Percentiles rank a stretch among this genome's conserved stretches.
Conservation (phyloP, 176 grass and related monocot species). For the Cenchrus purpureus region DNA sequence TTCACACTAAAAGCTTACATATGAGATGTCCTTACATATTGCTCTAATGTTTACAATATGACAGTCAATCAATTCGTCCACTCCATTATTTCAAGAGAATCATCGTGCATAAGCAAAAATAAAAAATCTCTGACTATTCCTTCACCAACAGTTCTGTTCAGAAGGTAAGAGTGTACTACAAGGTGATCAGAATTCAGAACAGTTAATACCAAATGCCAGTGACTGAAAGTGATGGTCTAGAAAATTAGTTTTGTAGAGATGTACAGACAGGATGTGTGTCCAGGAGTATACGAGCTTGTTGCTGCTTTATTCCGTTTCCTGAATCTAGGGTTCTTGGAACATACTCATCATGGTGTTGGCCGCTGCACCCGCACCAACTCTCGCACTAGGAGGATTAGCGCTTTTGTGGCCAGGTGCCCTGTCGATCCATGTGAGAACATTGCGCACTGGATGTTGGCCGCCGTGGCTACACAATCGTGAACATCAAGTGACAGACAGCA, state of each 20-base stretch:
- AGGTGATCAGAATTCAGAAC: not conserved
- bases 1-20: constrained; percentile 49
- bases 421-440: constrained; percentile 39
- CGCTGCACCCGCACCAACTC: constrained; percentile 33
- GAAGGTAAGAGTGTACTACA: not conserved
- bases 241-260: not conserved
- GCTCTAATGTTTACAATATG: not conserved
- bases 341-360: constrained; percentile 39
- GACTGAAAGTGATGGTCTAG: not conserved
- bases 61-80: not conserved
- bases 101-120: constrained; percentile 13
- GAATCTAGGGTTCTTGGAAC: constrained; percentile 29
- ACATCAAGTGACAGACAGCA: constrained; percentile 44
- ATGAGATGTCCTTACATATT: not conserved
- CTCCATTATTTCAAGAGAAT: not conserved
- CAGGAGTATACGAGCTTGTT: not conserved
- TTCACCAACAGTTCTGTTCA: not conserved
- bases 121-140: not conserved
- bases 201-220: not conserved
- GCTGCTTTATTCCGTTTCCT: not conserved
- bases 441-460: constrained; percentile 26
- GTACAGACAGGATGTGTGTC: not conserved
- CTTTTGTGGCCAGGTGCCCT: constrained; percentile 23
- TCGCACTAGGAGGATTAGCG: constrained; percentile 24
- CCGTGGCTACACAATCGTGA: constrained; percentile 37